A percentile compares a stretch with the other conserved stretches of the same genome.
Evolutionary conservation across 116 monocot genomes (phyloP).

Genomic region (Papilionanthe hybrid): DNA sequence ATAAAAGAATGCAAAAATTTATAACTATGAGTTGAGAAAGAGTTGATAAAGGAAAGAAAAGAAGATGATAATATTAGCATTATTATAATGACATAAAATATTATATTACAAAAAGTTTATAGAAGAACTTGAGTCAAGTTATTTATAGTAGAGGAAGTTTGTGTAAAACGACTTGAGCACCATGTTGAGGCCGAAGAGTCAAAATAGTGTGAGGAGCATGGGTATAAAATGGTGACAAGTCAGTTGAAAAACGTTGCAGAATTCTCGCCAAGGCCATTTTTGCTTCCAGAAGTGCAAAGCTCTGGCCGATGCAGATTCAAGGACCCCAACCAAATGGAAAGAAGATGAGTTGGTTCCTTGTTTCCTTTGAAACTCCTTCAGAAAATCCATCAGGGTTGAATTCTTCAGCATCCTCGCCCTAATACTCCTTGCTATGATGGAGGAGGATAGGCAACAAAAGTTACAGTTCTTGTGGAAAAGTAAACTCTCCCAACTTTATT

Average conservation of each 20-base stretch:
- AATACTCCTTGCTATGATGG: slow-evolving; percentile 42
- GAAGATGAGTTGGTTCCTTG: slow-evolving; percentile 23
- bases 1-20: no score
- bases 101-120: no score
- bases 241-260: slow-evolving; percentile 35
- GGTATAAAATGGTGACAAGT: slow-evolving; percentile 30
- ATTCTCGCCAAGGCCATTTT: slow-evolving; percentile 37
- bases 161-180: no score
- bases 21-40: no score
- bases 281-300: slow-evolving; percentile 44
- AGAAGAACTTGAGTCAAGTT: no score
- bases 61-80: no score
- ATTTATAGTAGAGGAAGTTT: no score
- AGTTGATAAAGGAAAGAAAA: no score
- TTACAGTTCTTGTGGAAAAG: slow-evolving; percentile 24
- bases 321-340: slow-evolving; percentile 47
- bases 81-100: no score
- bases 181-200: background rate
- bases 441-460: slow-evolving; percentile 28
- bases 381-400: slow-evolving; percentile 67
- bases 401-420: slow-evolving; percentile 48
- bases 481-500: slow-evolving; percentile 35
- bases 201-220: slow-evolving; percentile 18
- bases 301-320: slow-evolving; percentile 36
- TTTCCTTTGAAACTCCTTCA: slow-evolving; percentile 42